Evolutionary conservation across 2,329 filamentous ascomycete species (phyloP), one percentile per base, ranked within the genome.

Genomic region (Colletotrichum acutatum): DNA sequence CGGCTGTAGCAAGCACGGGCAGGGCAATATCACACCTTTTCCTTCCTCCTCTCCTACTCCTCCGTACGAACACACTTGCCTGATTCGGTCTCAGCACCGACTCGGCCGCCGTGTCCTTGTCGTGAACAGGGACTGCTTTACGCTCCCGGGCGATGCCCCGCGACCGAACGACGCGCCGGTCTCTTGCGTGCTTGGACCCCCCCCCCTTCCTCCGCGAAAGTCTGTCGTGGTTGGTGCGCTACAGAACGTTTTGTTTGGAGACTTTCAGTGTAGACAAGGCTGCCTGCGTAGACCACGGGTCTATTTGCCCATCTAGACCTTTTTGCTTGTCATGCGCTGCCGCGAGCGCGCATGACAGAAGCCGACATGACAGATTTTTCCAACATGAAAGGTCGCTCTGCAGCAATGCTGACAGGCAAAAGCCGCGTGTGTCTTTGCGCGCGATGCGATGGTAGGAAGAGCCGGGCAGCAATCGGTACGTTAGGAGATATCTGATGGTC

Each of bases 1-100:
- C 67, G 60, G 52, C 67, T 9, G 37, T 52, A 64, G 49, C 53
- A 59, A 52, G 66, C 67, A 46, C 30, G 67, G 26, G 26, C 56
- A 46, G 37, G 28, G 34, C 52, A 46, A 28, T n/a, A 7, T 5
- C 26, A 30, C 19, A 34, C 30, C n/a, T 30, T 57, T 24, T 14
- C 3, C 19, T 26, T 12, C 19, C 42, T 19, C 19, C 7, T 19
- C 42, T 42, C 14, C 37, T 9, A 34, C 11, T 34, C 11, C 12
- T 34, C 32, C 32, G 5, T 9, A 8, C 42, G 19, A 49, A 49
- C 19, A 49, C 42, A 63, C 26, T 54, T 64, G 30, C 61, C 46
- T 30, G 11, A 32, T 64, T 19, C 46, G 61, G 61, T 30, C 60
- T 53, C 60, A 22, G 28, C 7, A 34, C 60, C 60, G 61, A 58